Evolutionary conservation across 139 green algal species (phyloP).

Genomic region (Trebouxia sp.): DNA sequence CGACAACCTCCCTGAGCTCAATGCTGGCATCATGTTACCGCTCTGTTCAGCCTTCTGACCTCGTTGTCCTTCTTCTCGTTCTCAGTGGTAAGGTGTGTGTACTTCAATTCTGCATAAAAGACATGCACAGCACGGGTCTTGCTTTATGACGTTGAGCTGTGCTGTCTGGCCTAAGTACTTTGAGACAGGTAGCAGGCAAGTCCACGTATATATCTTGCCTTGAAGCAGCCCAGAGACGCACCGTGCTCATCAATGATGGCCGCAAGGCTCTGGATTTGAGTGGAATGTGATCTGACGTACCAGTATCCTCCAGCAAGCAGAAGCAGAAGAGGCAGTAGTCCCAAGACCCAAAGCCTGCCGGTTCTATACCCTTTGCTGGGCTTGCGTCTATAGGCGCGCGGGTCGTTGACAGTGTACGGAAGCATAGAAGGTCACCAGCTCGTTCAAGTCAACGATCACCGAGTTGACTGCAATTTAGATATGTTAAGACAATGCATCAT

Average conservation of each 20-base stretch:
- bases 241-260: not conserved
- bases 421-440: not conserved
- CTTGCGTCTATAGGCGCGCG: not conserved
- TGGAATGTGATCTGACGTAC: not conserved
- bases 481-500: no score
- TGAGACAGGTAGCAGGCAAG: not conserved
- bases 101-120: not conserved
- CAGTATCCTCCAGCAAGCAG: not conserved
- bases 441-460: not conserved
- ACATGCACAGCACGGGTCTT: not conserved
- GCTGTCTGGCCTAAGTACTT: not conserved
- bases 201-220: not conserved
- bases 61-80: conserved; percentile 7
- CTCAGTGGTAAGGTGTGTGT: not conserved
- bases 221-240: not conserved
- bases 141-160: not conserved
- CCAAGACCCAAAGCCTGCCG: not conserved
- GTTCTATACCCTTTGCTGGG: not conserved
- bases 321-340: not conserved
- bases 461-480: no score
- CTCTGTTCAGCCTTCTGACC: conserved; percentile 15
- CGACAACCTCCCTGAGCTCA: not conserved
- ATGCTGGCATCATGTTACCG: not conserved
- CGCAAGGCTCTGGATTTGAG: not conserved
- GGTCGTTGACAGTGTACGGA: not conserved